Evolutionary conservation across 78 protist genomes (phyloP), one percentile per base, ranked within the genome.

Genomic region (Cavenderia fasciculata): DNA sequence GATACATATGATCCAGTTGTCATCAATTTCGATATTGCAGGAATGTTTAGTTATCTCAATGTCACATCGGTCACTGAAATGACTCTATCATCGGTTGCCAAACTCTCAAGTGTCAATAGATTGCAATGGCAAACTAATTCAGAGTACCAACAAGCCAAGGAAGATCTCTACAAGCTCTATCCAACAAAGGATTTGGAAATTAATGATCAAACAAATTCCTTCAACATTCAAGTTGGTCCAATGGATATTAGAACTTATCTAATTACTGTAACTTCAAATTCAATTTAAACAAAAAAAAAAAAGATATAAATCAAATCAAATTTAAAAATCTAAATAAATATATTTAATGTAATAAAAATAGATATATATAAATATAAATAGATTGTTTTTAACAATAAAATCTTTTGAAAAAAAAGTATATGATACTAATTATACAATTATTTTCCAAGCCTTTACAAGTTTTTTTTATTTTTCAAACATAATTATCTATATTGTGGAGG

Each of bases 221-320:
- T 56, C 12, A 65, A 43, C 2, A 40, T 23, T 44, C 21, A 38
- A 25, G 25, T 82, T 21, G 19, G 74, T 11, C 90, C 90, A 82
- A 82, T 82, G 90, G 70, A 82, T 66, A 69, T 82, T 44, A 82
- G 90, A 82, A 82, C 90, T 69, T 82, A 47, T 57, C 52, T 82
- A 1, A 68, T 82, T 54, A 82, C 90, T 27, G 36, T 71, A 4
- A 33, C 65, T 23, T 41, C 23, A 5, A 40, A 40, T 11, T 66
- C 33, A 63, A 62, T n/a, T n/a, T n/a, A n/a, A n/a, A n/a, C n/a
- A n/a, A n/a, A n/a, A n/a, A n/a, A n/a, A n/a, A n/a, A n/a, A n/a
- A n/a, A n/a, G n/a, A n/a, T n/a, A n/a, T n/a, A n/a, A n/a, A n/a
- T n/a, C n/a, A n/a, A n/a, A n/a, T n/a, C n/a, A n/a, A n/a, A n/a